Percentiles rank a stretch among this genome's conserved stretches.
Evolutionary conservation across 176 grass and related monocot species (phyloP).

Genomic region (Carex kokanica): DNA sequence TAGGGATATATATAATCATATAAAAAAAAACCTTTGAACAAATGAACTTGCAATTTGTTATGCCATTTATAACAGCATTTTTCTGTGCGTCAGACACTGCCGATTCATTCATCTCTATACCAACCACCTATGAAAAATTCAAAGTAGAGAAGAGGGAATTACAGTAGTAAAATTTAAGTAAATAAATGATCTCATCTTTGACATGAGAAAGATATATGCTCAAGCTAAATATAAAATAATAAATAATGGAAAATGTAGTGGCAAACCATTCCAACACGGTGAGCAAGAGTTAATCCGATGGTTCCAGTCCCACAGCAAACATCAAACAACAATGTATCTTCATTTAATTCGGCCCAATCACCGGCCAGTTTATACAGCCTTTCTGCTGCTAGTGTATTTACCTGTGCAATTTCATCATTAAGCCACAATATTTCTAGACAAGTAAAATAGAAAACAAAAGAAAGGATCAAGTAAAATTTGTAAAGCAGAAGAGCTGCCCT

Average conservation of each 20-base stretch:
- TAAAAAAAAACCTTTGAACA: conserved; percentile 58
- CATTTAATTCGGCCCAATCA: conserved; percentile 87
- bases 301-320: conserved; percentile 97
- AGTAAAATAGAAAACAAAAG: conserved; percentile 15
- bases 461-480: neutral
- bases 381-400: conserved; percentile 96
- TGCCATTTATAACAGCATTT: conserved; percentile 79
- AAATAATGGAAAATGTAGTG: neutral
- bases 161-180: neutral
- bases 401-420: conserved; percentile 49
- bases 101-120: conserved; percentile 98
- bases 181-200: neutral
- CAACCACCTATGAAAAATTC: conserved; percentile 66
- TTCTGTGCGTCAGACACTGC: conserved; percentile 81
- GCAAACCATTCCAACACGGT: conserved; percentile 81
- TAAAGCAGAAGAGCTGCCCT: neutral
- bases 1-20: conserved; percentile 1
- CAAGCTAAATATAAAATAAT: neutral
- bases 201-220: neutral
- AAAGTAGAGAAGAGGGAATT: conserved; percentile 19
- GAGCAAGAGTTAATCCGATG: conserved; percentile 88
- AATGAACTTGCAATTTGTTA: conserved; percentile 85
- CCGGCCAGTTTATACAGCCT: conserved; percentile 83
- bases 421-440: conserved; percentile 21
- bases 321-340: conserved; percentile 94